Conservation (phyloP, 2,329 filamentous ascomycete species). For the Trichoderma breve region DNA sequence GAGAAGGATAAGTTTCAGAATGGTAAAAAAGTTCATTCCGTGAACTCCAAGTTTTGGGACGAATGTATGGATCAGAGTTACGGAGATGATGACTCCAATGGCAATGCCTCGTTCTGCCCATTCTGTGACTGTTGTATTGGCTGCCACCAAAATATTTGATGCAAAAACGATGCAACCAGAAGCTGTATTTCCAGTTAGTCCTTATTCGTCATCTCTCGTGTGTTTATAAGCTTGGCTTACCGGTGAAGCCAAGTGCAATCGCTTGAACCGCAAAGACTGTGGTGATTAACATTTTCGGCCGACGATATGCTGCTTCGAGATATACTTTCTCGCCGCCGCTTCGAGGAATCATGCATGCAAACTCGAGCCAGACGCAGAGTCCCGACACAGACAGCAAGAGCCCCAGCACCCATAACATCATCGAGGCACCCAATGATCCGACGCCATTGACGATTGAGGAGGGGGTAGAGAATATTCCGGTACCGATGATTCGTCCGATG, state of each 20-base stretch:
- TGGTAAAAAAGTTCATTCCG: conserved; percentile 24
- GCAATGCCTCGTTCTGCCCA: conserved; percentile 24
- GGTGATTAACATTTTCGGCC: conserved; percentile 24
- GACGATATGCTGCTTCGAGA: conserved; percentile 22
- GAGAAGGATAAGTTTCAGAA: conserved; percentile 21
- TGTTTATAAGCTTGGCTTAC: not conserved
- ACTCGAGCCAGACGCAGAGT: conserved; percentile 23
- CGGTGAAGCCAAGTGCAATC: conserved; percentile 23
- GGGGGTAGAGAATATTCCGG: conserved; percentile 26
- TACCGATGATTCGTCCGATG: conserved; percentile 27
- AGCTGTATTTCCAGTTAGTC: not conserved
- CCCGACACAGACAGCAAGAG: conserved; percentile 21
- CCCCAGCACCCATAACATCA: conserved; percentile 25
- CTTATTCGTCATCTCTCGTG: not conserved
- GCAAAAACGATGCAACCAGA: conserved; percentile 24
- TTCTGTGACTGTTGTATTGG: conserved; percentile 19
- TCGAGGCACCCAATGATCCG: conserved; percentile 25
- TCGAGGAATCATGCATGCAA: conserved; percentile 24
- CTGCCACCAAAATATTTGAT: conserved; percentile 22
- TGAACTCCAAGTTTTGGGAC: conserved; percentile 23
- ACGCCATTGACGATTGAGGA: conserved; percentile 25
- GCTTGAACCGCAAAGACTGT: conserved; percentile 24
- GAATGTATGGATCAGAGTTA: conserved; percentile 20
- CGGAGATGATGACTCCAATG: conserved; percentile 19
- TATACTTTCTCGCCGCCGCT: conserved; percentile 25